Base-by-base conservation (phyloP, 148 eudicot species). In the Rhododendron kiyosumense region DNA sequence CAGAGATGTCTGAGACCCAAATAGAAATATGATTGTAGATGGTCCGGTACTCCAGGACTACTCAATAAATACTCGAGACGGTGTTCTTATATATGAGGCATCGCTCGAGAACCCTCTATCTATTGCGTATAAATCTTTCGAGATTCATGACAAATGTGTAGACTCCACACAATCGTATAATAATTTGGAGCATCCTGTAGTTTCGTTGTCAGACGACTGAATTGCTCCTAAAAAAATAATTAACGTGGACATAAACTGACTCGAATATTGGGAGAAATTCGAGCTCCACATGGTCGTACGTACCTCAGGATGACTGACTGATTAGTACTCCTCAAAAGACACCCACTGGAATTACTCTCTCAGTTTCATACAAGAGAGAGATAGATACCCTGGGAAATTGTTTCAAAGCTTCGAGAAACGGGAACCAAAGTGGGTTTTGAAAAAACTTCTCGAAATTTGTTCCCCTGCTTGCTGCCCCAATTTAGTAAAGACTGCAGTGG, bases 261-360 rank as follows among this genome's bases (percentile, higher is more conserved):
- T 17, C 63, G n/a, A 59, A 20, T 7, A 59, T 22, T 0, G 0
- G 5, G 65, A 59, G n/a, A 24, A 24, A 22, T 0, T 2, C 3
- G 30, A 8, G 13, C 71, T 54, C 24, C 57, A 14, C 57, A 51
- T 51, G 17, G 57, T 51, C 18, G 14, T 14, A 51, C 17, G 14
- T 24, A 63, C 13, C 71, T 63, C 71, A 8, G 28, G 71, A 65
- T 65, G 30, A 2, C 69, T 9, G 2, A 65, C 10, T 67, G 15
- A 67, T 65, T 65, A 65, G 71, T n/a, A 65, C 71, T 65, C 38
- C 76, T 71, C 41, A 71, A 71, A 71, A 71, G 76, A 67, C 76
- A 71, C 76, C 30, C 45, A 41, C 6, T 41, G 45, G 30, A 26
- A 54, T 17, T 15, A 4, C 59, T 17, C 17, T 54, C 61, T 17